Evolutionary conservation across 2,329 filamentous ascomycete species (phyloP), one percentile per base, ranked within the genome.

Genomic region (Mycosphaerella arachidis): DNA sequence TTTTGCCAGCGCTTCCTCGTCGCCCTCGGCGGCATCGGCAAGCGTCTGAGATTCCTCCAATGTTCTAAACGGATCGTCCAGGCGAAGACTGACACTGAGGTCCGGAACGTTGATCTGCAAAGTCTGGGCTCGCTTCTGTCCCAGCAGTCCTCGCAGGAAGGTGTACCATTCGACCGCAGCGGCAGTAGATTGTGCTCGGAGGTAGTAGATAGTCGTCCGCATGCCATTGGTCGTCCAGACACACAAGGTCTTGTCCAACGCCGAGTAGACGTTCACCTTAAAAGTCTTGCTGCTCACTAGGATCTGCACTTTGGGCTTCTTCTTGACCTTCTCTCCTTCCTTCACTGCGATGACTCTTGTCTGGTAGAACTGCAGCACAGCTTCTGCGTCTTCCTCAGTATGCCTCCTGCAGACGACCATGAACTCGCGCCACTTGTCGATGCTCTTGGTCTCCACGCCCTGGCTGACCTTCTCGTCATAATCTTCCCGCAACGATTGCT

Each of bases 161-260:
- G 85, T 87, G 68, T 86, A 88, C 86, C 86, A 89, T 69, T 89
- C 86, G 9, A 86, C 82, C 6, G 85, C 83, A 66, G 83, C 83
- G 6, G 84, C 82, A 1, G 81, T 78, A 18, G 86, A 86, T 12
- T 82, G 80, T 6, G 86, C 80, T 31, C 84, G 81, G 72, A 89
- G 79, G 61, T 88, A 85, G 63, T 82, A 83, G 55, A 89, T 86
- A 35, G 78, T 78, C 1, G 83, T 86, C 3, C 84, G 81, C 18
- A 72, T 74, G 57, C 78, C 79, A 60, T 77, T 76, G 3, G 82
- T 81, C 33, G 81, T 77, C 80, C 85, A 88, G 9, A 88, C 74
- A 9, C 86, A 86, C 18, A 88, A 76, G 1, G 85, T 86, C 71
- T 89, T 89, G 72, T 89, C 86, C 16, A 89, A 75, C 3, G 84